Conservation (phyloP, 1,284 basidiomycete genomes). For the Ganoderma meredithae region DNA sequence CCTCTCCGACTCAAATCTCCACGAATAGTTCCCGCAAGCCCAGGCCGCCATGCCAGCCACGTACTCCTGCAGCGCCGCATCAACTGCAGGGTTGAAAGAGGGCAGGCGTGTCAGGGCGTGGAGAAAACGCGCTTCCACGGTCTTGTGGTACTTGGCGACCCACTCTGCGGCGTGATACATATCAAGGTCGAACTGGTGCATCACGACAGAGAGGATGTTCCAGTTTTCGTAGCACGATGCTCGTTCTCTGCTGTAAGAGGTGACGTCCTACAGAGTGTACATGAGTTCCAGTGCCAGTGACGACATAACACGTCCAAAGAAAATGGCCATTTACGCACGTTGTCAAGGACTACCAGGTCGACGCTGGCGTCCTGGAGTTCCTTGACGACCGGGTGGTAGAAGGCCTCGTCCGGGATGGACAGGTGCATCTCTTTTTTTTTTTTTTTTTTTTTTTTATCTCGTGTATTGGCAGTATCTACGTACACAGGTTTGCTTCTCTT, state of each 20-base stretch:
- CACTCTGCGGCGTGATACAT: conserved; percentile 44
- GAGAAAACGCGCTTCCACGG: conserved; percentile 39
- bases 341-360: neutral
- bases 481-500: no score
- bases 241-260: conserved; percentile 49
- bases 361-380: neutral
- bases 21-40: conserved; percentile 42
- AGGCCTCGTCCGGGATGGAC: conserved; percentile 6
- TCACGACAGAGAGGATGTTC: conserved; percentile 46
- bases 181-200: conserved; percentile 36
- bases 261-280: conserved; percentile 33
- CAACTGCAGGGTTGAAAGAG: conserved; percentile 14
- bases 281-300: no score
- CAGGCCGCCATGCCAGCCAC: conserved; percentile 37
- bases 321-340: neutral
- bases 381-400: neutral
- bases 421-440: conserved; percentile 41
- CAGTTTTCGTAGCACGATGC: conserved; percentile 42
- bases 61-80: conserved; percentile 35
- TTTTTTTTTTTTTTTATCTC: no score
- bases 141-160: conserved; percentile 38
- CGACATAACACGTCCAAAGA: no score
- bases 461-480: no score
- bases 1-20: conserved; percentile 44
- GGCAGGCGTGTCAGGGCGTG: conserved; percentile 29